Conservation (phyloP, 495 filamentous ascomycete genomes). For the Apiosordaria backusii region DNA sequence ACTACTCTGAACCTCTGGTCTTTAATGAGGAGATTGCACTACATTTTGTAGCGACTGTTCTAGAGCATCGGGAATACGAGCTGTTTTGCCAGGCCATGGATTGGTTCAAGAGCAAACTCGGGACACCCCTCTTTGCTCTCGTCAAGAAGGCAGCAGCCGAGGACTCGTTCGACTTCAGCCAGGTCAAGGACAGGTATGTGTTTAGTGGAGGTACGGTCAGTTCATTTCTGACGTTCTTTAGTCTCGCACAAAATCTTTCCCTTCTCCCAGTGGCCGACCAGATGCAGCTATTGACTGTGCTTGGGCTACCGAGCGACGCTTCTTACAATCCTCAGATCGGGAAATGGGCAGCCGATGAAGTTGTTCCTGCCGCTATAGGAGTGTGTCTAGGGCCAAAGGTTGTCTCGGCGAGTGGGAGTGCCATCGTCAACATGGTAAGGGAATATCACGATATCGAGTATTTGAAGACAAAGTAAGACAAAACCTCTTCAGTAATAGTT, state of each 20-base stretch:
- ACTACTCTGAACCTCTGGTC: not conserved
- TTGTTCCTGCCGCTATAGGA: slow-evolving; percentile 6
- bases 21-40: not conserved
- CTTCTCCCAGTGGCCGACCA: not conserved
- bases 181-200: slow-evolving; percentile 13
- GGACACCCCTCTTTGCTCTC: slow-evolving; percentile 4
- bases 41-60: not conserved
- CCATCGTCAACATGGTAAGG: slow-evolving; percentile 14
- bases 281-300: slow-evolving; percentile 2
- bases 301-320: slow-evolving; percentile 2
- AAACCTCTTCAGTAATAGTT: not conserved
- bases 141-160: not conserved
- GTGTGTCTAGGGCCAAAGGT: slow-evolving; percentile 1
- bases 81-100: slow-evolving; percentile 16
- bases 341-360: slow-evolving; percentile 13
- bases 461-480: slow-evolving; percentile 11
- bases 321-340: not conserved
- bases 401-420: not conserved
- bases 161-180: slow-evolving; percentile 8
- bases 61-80: slow-evolving; percentile 10
- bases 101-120: slow-evolving; percentile 2
- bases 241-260: not conserved
- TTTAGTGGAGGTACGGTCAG: not conserved
- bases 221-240: not conserved
- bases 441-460: slow-evolving; percentile 12